phyloP scores from a whole-genome alignment of 768 basidiomycete species.

The Pleurotus eryngii region DNA sequence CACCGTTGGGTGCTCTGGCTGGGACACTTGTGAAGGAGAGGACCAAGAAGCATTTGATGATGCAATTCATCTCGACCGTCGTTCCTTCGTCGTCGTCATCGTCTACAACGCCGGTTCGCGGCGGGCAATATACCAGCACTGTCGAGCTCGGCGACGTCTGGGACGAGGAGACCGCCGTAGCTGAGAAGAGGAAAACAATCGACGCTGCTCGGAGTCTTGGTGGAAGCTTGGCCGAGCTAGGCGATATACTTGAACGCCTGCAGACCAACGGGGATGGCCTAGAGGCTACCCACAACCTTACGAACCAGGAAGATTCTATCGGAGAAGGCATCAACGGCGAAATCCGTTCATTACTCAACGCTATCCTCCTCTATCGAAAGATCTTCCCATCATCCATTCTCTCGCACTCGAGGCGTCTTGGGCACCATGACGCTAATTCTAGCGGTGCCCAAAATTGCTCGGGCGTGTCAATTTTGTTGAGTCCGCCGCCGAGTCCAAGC shows the following conservation, averaged over 20 bases:
- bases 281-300: slow-evolving; percentile 11
- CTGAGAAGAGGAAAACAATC: slow-evolving; percentile 46
- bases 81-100: slow-evolving; percentile 6
- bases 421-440: neutral
- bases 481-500: slow-evolving; percentile 61
- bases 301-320: slow-evolving; percentile 19
- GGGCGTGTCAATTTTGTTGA: slow-evolving; percentile 39
- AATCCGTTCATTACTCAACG: slow-evolving; percentile 51
- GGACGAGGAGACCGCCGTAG: slow-evolving; percentile 28
- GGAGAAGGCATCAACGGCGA: slow-evolving; percentile 36
- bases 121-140: neutral
- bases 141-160: neutral
- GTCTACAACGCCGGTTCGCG: neutral
- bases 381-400: slow-evolving; percentile 43
- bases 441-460: neutral
- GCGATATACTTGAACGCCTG: slow-evolving; percentile 51
- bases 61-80: slow-evolving; percentile 48
- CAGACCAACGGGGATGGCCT: slow-evolving; percentile 38
- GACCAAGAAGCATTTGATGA: slow-evolving; percentile 48
- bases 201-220: slow-evolving; percentile 63
- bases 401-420: neutral
- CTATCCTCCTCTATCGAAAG: slow-evolving; percentile 57
- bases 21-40: slow-evolving; percentile 46
- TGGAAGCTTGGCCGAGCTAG: slow-evolving; percentile 52
- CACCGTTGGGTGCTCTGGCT: slow-evolving; percentile 51